Evolutionary conservation across 179 eudicot genomes (phyloP).

Genomic region (Amaranthus tricolor): DNA sequence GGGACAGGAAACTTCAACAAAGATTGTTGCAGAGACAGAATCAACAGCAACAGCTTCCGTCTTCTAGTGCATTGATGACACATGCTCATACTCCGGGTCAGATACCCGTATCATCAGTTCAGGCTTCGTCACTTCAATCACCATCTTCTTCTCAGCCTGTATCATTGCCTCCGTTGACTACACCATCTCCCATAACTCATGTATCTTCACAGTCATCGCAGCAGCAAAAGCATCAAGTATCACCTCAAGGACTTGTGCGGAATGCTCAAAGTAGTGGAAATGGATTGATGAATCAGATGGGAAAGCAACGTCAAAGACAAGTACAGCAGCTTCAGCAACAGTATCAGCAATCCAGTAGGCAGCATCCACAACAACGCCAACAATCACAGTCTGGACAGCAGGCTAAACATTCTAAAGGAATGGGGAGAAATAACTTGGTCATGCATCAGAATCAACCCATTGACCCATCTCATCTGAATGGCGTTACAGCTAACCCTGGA

Average conservation of each 20-base stretch:
- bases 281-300: slow-evolving; percentile 47
- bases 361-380: slow-evolving; percentile 71
- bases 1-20: slow-evolving; percentile 72
- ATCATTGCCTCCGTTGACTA: slow-evolving; percentile 37
- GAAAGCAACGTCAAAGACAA: slow-evolving; percentile 62
- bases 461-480: slow-evolving; percentile 56
- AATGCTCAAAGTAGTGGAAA: slow-evolving; percentile 47
- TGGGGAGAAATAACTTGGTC: slow-evolving; percentile 60
- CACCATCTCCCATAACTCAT: slow-evolving; percentile 47
- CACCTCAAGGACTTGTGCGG: slow-evolving; percentile 51
- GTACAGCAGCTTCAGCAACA: slow-evolving; percentile 50
- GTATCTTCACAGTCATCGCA: slow-evolving; percentile 38
- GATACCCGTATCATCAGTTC: slow-evolving; percentile 50
- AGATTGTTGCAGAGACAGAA: slow-evolving; percentile 58
- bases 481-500: slow-evolving; percentile 45
- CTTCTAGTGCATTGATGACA: slow-evolving; percentile 55
- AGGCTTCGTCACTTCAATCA: slow-evolving; percentile 48
- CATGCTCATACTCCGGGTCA: slow-evolving; percentile 56
- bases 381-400: slow-evolving; percentile 59
- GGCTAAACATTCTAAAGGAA: slow-evolving; percentile 61
- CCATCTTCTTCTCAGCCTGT: slow-evolving; percentile 54
- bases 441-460: slow-evolving; percentile 52
- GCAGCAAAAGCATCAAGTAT: slow-evolving; percentile 55
- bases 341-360: slow-evolving; percentile 61
- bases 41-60: slow-evolving; percentile 47